phyloP scores from a whole-genome alignment of 1,139 yeast species.

The Pichiaceae sp. region DNA sequence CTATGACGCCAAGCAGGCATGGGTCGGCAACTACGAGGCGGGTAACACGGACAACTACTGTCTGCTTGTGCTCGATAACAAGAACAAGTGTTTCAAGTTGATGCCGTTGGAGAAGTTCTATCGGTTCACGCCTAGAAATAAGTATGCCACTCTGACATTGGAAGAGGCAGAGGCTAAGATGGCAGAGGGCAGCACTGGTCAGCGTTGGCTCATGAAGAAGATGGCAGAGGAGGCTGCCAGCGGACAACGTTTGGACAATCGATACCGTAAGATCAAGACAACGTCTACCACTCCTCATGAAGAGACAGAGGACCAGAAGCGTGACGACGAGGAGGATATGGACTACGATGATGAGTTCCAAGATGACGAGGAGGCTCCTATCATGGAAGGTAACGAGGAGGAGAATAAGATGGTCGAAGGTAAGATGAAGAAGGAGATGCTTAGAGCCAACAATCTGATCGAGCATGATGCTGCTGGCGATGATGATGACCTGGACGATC shows the following conservation, averaged over 20 bases:
- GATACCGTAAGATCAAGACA: constrained; percentile 39
- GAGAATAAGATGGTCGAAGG: constrained; percentile 86
- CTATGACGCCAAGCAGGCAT: constrained; percentile 86
- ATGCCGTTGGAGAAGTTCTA: constrained; percentile 93
- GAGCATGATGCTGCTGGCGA: constrained; percentile 39
- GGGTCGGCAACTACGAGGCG: constrained; percentile 95
- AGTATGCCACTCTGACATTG: constrained; percentile 84
- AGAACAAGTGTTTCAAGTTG: constrained; percentile 70
- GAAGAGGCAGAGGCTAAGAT: constrained; percentile 96
- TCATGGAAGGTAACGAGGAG: constrained; percentile 86
- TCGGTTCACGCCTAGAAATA: constrained; percentile 86
- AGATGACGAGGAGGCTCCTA: constrained; percentile 98
- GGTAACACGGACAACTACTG: constrained; percentile 78
- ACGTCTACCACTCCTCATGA: constrained; percentile 45
- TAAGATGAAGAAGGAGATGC: constrained; percentile 84
- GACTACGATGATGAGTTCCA: constrained; percentile 97
- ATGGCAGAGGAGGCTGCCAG: constrained; percentile 51
- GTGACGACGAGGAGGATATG: constrained; percentile 82
- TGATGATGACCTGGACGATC: constrained; percentile 54
- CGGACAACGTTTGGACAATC: constrained; percentile 36
- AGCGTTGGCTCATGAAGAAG: constrained; percentile 95
- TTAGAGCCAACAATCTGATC: constrained; percentile 70
- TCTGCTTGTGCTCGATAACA: constrained; percentile 73
- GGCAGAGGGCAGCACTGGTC: constrained; percentile 69
- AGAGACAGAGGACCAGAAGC: constrained; percentile 42